phyloP scores from a whole-genome alignment of 208 protist genomes.

The Angomonas ambiguus region DNA sequence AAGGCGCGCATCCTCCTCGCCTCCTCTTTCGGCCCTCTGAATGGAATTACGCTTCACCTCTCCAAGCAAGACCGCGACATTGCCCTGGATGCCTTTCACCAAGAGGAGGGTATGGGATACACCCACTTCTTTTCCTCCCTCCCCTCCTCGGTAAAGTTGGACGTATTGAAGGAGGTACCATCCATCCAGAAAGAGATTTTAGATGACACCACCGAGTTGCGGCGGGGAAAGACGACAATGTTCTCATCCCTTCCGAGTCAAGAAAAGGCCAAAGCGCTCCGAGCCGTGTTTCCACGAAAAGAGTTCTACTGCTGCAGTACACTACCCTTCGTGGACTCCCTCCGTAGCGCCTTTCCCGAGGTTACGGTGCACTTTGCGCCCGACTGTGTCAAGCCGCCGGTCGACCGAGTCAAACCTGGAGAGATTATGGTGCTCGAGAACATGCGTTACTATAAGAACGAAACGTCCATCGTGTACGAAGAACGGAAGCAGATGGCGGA shows the following conservation, averaged over 20 bases:
- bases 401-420: constrained; percentile 31
- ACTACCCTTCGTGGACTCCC: constrained; percentile 38
- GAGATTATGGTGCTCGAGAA: constrained; percentile 74
- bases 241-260: constrained; percentile 43
- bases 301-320: constrained; percentile 51
- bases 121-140: constrained; percentile 61
- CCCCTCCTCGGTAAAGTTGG: constrained; percentile 35
- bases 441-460: constrained; percentile 77
- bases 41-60: constrained; percentile 43
- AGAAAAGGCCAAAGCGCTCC: constrained; percentile 44
- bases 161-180: constrained; percentile 40
- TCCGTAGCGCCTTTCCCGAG: constrained; percentile 42
- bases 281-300: constrained; percentile 28
- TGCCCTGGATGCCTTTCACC: constrained; percentile 56
- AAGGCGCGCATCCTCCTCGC: constrained; percentile 48
- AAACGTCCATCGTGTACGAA: constrained; percentile 29
- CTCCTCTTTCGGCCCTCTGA: constrained; percentile 51
- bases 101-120: constrained; percentile 58
- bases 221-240: constrained; percentile 33
- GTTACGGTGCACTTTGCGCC: constrained; percentile 48
- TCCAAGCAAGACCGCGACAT: constrained; percentile 37
- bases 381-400: constrained; percentile 46
- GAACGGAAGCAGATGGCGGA: constrained; percentile 61
- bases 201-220: background rate
- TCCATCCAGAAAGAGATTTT: constrained; percentile 13